These are phyloP conservation scores for Citrus australasica DNA, from an alignment of 345 rosid genomes.

Conservation along the genomic window DNA sequence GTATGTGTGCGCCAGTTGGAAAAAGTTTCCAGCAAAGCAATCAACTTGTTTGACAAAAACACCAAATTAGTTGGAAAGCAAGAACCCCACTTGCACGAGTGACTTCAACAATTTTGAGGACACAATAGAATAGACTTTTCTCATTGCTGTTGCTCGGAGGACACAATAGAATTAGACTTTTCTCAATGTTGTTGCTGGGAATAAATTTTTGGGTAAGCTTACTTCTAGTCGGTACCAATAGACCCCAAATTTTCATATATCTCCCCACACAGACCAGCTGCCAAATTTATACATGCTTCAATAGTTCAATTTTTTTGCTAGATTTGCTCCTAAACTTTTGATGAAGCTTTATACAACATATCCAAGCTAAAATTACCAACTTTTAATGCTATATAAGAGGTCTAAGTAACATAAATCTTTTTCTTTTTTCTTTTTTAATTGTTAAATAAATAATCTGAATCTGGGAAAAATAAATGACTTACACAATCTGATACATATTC, in stretches of 20 bases:
- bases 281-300: not conserved
- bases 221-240: no score
- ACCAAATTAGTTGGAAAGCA: not conserved
- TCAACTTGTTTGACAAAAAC: not conserved
- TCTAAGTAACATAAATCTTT: no score
- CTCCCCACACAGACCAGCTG: not conserved
- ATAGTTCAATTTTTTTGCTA: not conserved
- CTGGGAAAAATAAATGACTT: conserved; percentile 20
- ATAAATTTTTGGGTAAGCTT: no score
- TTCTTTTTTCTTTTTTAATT: not conserved
- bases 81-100: no score
- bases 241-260: no score
- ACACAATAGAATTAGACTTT: no score
- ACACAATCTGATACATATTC: conserved; percentile 74
- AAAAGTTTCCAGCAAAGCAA: not conserved
- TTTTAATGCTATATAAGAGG: no score
- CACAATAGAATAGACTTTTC: no score
- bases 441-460: not conserved
- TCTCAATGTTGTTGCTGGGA: no score
- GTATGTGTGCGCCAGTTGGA: not conserved
- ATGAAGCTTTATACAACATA: not conserved
- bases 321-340: not conserved
- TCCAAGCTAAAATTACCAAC: not conserved
- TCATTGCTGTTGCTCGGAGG: no score
- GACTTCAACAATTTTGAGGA: no score